A percentile compares a stretch with the other conserved stretches of the same genome.
Evolutionary conservation across 352 stramenopile species (phyloP).

Genomic region (Phytophthora megakarya): DNA sequence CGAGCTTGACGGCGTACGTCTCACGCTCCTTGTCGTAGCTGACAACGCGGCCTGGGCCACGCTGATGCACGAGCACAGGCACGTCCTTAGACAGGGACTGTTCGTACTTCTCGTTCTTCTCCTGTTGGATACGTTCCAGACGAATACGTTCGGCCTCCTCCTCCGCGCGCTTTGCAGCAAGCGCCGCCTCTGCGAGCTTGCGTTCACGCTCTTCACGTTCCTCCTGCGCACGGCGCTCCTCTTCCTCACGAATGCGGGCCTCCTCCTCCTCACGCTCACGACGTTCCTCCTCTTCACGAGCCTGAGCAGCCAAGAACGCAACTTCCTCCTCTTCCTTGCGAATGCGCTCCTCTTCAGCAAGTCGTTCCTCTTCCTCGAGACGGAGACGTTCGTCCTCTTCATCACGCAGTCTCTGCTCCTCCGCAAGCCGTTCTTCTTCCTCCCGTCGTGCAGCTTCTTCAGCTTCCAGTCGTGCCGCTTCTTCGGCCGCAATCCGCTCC

Average conservation of each 20-base stretch:
- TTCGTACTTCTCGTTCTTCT: conserved; percentile 85
- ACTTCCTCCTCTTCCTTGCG: conserved; percentile 30
- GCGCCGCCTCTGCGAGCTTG: conserved; percentile 46
- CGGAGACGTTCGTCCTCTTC: conserved; percentile 40
- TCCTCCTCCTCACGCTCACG: conserved; percentile 36
- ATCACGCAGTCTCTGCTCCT: conserved; percentile 24
- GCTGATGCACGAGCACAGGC: conserved; percentile 77
- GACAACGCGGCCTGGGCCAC: conserved; percentile 71
- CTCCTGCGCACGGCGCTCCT: conserved; percentile 38
- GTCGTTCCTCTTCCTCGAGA: conserved; percentile 34
- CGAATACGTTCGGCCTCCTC: conserved; percentile 58
- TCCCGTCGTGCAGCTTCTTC: conserved; percentile 26
- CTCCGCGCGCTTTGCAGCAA: conserved; percentile 42
- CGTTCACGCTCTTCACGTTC: conserved; percentile 50
- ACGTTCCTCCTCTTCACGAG: conserved; percentile 36
- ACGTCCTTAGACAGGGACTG: conserved; percentile 88
- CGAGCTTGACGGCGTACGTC: conserved; percentile 75
- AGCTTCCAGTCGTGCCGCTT: conserved; percentile 26
- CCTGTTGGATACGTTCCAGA: conserved; percentile 55
- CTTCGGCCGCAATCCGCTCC: conserved; percentile 23
- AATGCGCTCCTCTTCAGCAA: conserved; percentile 33
- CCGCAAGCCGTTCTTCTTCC: conserved; percentile 35
- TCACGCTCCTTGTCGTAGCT: conserved; percentile 83
- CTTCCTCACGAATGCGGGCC: conserved; percentile 32
- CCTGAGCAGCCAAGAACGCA: conserved; percentile 15